A percentile compares a stretch with the other conserved stretches of the same genome.
Conservation (phyloP, 257 asterid genomes). For the Nemophila menziesii region DNA sequence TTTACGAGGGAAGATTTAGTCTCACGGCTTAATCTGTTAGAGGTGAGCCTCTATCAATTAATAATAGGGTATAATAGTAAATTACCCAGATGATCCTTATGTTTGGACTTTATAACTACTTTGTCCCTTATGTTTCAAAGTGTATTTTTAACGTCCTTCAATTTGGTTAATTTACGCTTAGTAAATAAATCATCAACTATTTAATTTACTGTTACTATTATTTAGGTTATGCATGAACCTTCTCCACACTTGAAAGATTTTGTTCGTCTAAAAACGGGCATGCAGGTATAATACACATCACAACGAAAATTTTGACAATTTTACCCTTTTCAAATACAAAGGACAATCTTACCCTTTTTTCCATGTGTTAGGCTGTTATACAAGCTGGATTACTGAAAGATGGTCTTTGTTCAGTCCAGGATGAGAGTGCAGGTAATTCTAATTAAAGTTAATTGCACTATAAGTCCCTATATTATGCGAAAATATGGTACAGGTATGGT, state of each 20-base stretch:
- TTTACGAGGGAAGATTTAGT: slow-evolving; percentile 61
- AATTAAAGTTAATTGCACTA: not conserved
- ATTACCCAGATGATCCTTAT: too few relatives aligned
- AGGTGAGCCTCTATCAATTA: slow-evolving; percentile 27
- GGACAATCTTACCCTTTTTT: slow-evolving; percentile 2
- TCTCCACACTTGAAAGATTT: slow-evolving; percentile 75
- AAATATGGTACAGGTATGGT: slow-evolving; percentile 49
- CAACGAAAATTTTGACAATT: not conserved
- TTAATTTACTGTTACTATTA: slow-evolving; percentile 12
- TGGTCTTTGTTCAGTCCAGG: slow-evolving; percentile 89
- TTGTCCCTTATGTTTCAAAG: too few relatives aligned
- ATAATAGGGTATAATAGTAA: not conserved
- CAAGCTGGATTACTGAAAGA: slow-evolving; percentile 78
- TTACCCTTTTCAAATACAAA: not conserved
- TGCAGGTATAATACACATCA: slow-evolving; percentile 47
- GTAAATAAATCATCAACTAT: too few relatives aligned
- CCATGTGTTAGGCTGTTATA: slow-evolving; percentile 44
- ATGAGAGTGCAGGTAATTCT: slow-evolving; percentile 86
- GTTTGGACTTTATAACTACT: too few relatives aligned
- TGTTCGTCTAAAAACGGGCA: slow-evolving; percentile 64
- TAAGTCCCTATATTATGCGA: not conserved
- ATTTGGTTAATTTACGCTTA: too few relatives aligned
- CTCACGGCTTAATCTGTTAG: slow-evolving; percentile 39
- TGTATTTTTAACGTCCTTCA: too few relatives aligned
- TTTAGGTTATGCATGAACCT: slow-evolving; percentile 65